Conservation (phyloP, 1,284 basidiomycete genomes). For the Moniliella sp. region DNA sequence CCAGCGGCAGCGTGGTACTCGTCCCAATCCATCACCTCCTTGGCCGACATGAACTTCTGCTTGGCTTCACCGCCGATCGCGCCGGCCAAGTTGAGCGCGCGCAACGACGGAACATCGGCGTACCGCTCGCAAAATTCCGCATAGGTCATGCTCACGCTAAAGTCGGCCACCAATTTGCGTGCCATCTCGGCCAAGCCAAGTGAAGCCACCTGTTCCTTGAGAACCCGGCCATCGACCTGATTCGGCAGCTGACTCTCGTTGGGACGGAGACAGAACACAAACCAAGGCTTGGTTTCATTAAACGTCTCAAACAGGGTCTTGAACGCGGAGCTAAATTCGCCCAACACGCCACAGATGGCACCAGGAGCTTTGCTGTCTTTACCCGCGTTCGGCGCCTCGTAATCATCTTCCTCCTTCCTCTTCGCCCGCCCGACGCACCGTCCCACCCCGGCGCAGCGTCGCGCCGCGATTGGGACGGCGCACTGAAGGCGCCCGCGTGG, state of each 20-base stretch:
- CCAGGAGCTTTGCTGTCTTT: slow-evolving; percentile 8
- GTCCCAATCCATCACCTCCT: slow-evolving; percentile 45
- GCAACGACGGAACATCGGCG: slow-evolving; percentile 14
- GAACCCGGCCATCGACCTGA: slow-evolving; percentile 69
- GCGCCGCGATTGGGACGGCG: slow-evolving; percentile 9
- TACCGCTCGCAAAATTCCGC: slow-evolving; percentile 61
- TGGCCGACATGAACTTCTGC: slow-evolving; percentile 35
- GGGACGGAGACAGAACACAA: slow-evolving; percentile 72
- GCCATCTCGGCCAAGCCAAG: slow-evolving; percentile 55
- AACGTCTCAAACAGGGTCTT: slow-evolving; percentile 69
- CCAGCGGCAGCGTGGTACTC: slow-evolving; percentile 62
- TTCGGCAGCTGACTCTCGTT: slow-evolving; percentile 84
- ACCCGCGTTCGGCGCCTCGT: slow-evolving; percentile 18
- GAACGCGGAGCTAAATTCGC: slow-evolving; percentile 57
- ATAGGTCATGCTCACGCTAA: slow-evolving; percentile 54
- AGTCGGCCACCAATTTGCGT: slow-evolving; percentile 20
- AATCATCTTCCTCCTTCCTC: slow-evolving; percentile 42
- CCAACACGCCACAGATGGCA: slow-evolving; percentile 43
- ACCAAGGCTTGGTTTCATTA: slow-evolving; percentile 75
- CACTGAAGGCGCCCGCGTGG: slow-evolving; percentile 64
- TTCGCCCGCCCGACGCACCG: slow-evolving; percentile 33
- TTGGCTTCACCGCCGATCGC: slow-evolving; percentile 37
- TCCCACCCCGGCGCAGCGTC: slow-evolving; percentile 8
- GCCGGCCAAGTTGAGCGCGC: slow-evolving; percentile 36
- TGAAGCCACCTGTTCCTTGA: slow-evolving; percentile 74